Evolutionary conservation across 495 filamentous ascomycete species (phyloP).

Genomic region (Daldinia childiae): DNA sequence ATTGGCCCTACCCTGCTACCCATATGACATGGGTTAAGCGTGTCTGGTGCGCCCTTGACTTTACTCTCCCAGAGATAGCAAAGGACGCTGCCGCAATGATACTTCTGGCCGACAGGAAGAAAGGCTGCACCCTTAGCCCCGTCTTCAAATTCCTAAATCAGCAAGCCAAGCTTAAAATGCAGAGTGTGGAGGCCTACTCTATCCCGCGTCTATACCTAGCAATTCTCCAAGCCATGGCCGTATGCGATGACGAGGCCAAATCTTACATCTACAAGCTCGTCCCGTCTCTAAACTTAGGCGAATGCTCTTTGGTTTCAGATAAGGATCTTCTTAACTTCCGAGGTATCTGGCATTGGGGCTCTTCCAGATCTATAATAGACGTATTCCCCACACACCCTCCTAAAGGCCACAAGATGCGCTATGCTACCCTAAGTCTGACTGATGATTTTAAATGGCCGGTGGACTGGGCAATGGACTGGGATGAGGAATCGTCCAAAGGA

Average conservation of each 20-base stretch:
- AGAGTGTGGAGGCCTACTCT: background rate
- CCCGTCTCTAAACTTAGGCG: background rate
- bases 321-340: background rate
- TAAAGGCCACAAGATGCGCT: background rate
- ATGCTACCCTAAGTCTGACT: background rate
- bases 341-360: background rate
- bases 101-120: background rate
- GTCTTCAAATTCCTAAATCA: background rate
- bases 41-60: background rate
- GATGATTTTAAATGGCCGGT: background rate
- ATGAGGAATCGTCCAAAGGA: background rate
- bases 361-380: background rate
- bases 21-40: background rate
- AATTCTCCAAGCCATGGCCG: background rate
- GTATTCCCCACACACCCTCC: background rate
- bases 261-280: background rate
- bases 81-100: slow-evolving; percentile 2
- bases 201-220: background rate
- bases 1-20: background rate
- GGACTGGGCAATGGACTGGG: background rate
- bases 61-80: background rate
- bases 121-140: background rate
- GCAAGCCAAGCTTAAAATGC: background rate
- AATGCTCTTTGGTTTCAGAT: background rate
- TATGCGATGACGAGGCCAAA: background rate